phyloP scores from a whole-genome alignment of 2,329 filamentous ascomycete genomes.

The Thyridium curvatum region DNA sequence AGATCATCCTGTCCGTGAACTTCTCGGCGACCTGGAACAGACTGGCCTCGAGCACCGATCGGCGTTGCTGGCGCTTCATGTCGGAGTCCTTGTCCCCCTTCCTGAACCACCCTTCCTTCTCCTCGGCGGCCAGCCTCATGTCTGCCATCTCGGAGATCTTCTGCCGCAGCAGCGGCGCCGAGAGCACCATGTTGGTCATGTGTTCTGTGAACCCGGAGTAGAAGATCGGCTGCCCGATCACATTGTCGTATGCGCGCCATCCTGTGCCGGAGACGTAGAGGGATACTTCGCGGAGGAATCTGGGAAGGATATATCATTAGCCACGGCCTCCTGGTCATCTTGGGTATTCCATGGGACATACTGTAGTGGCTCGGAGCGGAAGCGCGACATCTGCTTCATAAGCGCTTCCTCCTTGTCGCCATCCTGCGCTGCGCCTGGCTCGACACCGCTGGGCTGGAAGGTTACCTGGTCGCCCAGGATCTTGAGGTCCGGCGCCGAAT shows the following conservation, averaged over 20 bases:
- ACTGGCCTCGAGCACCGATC: constrained; percentile 61
- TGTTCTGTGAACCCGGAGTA: constrained; percentile 88
- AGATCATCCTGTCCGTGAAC: constrained; percentile 94
- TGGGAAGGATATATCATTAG: constrained; percentile 21
- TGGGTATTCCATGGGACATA: too few relatives aligned
- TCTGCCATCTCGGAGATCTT: constrained; percentile 75
- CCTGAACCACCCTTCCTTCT: constrained; percentile 63
- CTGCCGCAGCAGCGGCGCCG: constrained; percentile 64
- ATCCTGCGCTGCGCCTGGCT: constrained; percentile 35
- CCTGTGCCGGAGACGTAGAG: constrained; percentile 88
- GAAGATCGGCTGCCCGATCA: constrained; percentile 88
- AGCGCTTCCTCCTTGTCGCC: constrained; percentile 63
- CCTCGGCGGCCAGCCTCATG: constrained; percentile 67
- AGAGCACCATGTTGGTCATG: constrained; percentile 75
- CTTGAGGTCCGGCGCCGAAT: constrained; percentile 67
- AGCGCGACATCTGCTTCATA: constrained; percentile 80
- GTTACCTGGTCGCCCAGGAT: constrained; percentile 70
- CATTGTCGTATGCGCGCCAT: constrained; percentile 89
- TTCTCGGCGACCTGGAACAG: constrained; percentile 77
- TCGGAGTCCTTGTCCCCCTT: constrained; percentile 48
- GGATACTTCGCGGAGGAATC: constrained; percentile 89
- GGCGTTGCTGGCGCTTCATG: constrained; percentile 46
- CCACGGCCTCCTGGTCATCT: background rate
- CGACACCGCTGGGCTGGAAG: constrained; percentile 64
- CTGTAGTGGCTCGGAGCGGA: constrained; percentile 64